phyloP scores from a whole-genome alignment of 1,284 basidiomycete genomes.

The Tetrapyrgos nigripes region DNA sequence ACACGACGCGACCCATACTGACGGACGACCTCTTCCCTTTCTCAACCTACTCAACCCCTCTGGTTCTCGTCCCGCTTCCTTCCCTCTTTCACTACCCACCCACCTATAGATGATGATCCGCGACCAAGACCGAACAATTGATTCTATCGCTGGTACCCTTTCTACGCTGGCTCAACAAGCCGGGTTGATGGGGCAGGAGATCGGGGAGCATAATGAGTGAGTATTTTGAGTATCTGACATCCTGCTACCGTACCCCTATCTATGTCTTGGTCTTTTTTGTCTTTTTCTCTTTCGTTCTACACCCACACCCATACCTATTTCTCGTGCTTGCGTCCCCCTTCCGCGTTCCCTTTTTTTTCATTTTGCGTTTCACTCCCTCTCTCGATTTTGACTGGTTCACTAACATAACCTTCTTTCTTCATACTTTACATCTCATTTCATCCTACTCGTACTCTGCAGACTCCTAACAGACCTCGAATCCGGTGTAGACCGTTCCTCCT shows the following conservation, averaged over 20 bases:
- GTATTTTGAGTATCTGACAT: slow-evolving; percentile 32
- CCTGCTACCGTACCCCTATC: no score
- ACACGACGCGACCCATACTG: no score
- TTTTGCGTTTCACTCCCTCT: background rate
- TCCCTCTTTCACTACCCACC: background rate
- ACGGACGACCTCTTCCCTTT: background rate
- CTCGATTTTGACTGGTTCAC: no score
- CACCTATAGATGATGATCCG: slow-evolving; percentile 75
- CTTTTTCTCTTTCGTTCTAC: background rate
- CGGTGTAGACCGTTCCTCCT: slow-evolving; percentile 77
- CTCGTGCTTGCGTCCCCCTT: no score
- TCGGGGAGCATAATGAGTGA: slow-evolving; percentile 87
- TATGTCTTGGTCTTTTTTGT: background rate
- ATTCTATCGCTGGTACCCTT: slow-evolving; percentile 85
- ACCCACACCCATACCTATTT: background rate
- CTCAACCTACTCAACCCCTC: background rate
- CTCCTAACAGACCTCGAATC: slow-evolving; percentile 84
- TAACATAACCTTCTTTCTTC: no score
- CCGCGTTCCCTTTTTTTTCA: no score
- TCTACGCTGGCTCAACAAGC: slow-evolving; percentile 86
- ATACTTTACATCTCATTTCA: no score
- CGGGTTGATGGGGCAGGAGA: slow-evolving; percentile 89
- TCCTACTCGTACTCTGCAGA: slow-evolving; percentile 42
- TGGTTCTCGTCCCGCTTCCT: background rate
- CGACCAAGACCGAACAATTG: slow-evolving; percentile 87